Percentiles rank a stretch among this genome's conserved stretches.
These are phyloP conservation scores for Aureobasidium sp. DNA, from an alignment of 2,329 filamentous ascomycete genomes.

Conservation along the genomic window DNA sequence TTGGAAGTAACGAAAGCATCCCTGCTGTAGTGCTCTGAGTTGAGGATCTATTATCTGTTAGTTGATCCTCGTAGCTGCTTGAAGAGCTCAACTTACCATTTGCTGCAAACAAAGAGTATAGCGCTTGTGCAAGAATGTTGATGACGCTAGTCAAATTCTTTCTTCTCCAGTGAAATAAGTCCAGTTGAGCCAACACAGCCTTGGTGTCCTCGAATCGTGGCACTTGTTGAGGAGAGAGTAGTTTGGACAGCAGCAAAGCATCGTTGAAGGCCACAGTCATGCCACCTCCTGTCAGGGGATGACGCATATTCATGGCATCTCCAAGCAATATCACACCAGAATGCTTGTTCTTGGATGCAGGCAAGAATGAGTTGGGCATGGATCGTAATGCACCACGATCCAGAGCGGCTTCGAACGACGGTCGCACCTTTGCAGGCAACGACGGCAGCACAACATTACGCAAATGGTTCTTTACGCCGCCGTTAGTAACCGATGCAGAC, in stretches of 20 bases:
- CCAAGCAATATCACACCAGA: slow-evolving; percentile 75
- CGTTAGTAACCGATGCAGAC: slow-evolving; percentile 61
- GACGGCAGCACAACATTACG: slow-evolving; percentile 69
- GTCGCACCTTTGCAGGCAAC: slow-evolving; percentile 62
- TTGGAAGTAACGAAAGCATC: slow-evolving; percentile 91
- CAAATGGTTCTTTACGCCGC: slow-evolving; percentile 81
- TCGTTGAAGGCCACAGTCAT: slow-evolving; percentile 98
- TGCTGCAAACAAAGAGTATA: slow-evolving; percentile 87
- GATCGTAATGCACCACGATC: slow-evolving; percentile 69
- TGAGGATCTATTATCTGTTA: slow-evolving; percentile 45
- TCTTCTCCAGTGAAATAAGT: slow-evolving; percentile 74
- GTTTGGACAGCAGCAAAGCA: slow-evolving; percentile 64
- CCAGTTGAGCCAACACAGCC: slow-evolving; percentile 60
- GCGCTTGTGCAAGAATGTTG: slow-evolving; percentile 93
- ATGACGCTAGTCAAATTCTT: slow-evolving; percentile 80
- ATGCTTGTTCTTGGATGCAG: slow-evolving; percentile 62
- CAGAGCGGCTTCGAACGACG: slow-evolving; percentile 67
- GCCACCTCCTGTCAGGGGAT: slow-evolving; percentile 90
- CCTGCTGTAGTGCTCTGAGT: slow-evolving; percentile 71
- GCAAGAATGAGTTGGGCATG: slow-evolving; percentile 96
- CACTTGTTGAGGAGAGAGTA: slow-evolving; percentile 62
- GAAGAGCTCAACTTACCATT: slow-evolving; percentile 41
- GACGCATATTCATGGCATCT: slow-evolving; percentile 98
- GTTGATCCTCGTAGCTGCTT: slow-evolving; percentile 1
- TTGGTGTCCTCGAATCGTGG: slow-evolving; percentile 60